These are phyloP conservation scores for Plectosphaerella cucumerina DNA, from an alignment of 2,329 filamentous ascomycete species.

Conservation along the genomic window DNA sequence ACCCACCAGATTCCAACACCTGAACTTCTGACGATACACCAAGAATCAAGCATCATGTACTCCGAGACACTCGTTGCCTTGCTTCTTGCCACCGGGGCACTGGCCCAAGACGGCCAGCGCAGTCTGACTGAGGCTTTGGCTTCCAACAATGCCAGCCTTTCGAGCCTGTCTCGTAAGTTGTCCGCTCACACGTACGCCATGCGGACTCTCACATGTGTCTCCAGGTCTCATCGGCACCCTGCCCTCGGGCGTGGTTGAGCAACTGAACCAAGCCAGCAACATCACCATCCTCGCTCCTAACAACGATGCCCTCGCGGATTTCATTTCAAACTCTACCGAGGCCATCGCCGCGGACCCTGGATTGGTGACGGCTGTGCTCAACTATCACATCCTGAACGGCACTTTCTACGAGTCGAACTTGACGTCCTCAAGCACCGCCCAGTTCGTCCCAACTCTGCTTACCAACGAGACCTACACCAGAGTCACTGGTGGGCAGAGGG, in stretches of 20 bases:
- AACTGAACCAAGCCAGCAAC: constrained; percentile 25
- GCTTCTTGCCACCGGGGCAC: not conserved
- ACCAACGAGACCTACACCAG: constrained; percentile 49
- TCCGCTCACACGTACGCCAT: not conserved
- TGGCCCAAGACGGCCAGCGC: not conserved
- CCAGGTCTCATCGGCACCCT: constrained; percentile 17
- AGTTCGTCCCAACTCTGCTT: constrained; percentile 38
- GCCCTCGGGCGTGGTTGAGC: constrained; percentile 7
- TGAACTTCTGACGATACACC: not conserved
- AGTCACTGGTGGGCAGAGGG: constrained; percentile 55
- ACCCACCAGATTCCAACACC: not conserved
- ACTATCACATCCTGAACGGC: constrained; percentile 54
- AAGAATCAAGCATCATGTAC: constrained; percentile 5
- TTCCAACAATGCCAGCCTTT: constrained; percentile 21
- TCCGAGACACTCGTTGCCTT: constrained; percentile 9
- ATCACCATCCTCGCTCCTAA: constrained; percentile 54
- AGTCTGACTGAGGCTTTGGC: constrained; percentile 18
- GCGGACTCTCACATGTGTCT: not conserved
- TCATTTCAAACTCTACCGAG: constrained; percentile 24
- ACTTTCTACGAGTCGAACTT: constrained; percentile 28
- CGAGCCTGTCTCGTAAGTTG: constrained; percentile 15
- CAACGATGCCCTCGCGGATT: constrained; percentile 40
- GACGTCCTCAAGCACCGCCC: constrained; percentile 15
- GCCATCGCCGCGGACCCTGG: constrained; percentile 16
- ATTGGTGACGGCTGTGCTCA: constrained; percentile 36